phyloP scores from a whole-genome alignment of 2,329 filamentous ascomycete species.

The Pseudopithomyces maydicus region DNA sequence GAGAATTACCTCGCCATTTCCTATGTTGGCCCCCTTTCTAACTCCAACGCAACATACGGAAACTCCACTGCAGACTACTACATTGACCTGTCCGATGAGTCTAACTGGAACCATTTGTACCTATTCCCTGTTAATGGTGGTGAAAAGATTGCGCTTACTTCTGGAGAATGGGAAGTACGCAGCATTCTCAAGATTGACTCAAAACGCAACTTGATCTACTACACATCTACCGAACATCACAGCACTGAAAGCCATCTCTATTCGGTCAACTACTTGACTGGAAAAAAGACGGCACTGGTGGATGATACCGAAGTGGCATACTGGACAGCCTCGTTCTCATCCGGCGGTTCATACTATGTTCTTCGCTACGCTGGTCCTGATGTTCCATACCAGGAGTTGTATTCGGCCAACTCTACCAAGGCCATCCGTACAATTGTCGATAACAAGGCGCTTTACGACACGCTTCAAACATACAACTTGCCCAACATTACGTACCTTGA shows the following conservation, averaged over 20 bases:
- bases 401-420: conserved; percentile 60
- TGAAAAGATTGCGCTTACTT: conserved; percentile 62
- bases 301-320: conserved; percentile 63
- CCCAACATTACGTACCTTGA: conserved; percentile 69
- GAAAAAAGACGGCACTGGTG: conserved; percentile 63
- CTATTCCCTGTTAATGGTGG: conserved; percentile 64
- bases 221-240: conserved; percentile 67
- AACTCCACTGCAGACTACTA: conserved; percentile 58
- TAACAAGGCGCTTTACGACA: conserved; percentile 62
- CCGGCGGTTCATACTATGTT: conserved; percentile 67
- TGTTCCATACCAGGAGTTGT: conserved; percentile 72
- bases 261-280: conserved; percentile 64
- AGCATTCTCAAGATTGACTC: conserved; percentile 65
- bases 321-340: conserved; percentile 70
- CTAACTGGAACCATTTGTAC: conserved; percentile 70
- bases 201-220: conserved; percentile 64
- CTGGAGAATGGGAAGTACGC: conserved; percentile 69
- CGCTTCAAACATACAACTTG: conserved; percentile 64
- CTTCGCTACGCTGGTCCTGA: conserved; percentile 67
- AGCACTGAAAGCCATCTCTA: conserved; percentile 72
- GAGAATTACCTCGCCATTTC: conserved; percentile 63
- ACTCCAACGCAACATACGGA: conserved; percentile 39
- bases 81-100: conserved; percentile 69
- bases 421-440: conserved; percentile 64
- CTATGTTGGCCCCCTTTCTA: conserved; percentile 56